Evolutionary conservation across 345 rosid species (phyloP), one percentile per base, ranked within the genome.

Genomic region (Lepidium aucheri): DNA sequence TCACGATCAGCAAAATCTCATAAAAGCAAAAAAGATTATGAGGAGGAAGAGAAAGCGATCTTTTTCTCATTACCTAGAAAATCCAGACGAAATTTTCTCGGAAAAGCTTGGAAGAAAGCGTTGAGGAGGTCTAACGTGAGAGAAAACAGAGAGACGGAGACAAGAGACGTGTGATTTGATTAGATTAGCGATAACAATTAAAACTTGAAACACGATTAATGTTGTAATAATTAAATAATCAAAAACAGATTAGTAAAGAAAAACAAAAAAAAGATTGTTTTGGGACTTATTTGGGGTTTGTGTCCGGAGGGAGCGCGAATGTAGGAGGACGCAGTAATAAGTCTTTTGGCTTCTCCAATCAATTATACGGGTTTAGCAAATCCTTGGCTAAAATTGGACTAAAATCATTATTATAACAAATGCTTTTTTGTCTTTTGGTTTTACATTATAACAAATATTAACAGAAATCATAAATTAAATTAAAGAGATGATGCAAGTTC

Each of bases 161-260:
- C 32, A 60, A 14, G 36, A 63, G 75, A 73, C 76, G 76, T 65
- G 76, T 73, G 67, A 41, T 34, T 44, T 65, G 53, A 57, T 72
- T 72, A 20, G 44, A 46, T 71, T 72, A 73, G n/a, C 36, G 39
- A 41, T 65, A 10, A 56, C 54, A 53, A 35, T 61, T 38, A 71
- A 70, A 71, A 70, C 26, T 30, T 24, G 1, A 35, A 28, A 39
- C 17, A 24, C 33, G 46, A n/a, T 51, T 65, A 15, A 22, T 11
- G 28, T 57, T 54, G 49, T 51, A 34, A 58, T 65, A 14, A 41
- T 36, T 62, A 12, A 30, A 35, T 28, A 22, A 12, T 34, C 32
- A 28, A 28, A 54, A 62, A 30, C 58, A 55, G 46, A 63, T 54
- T 54, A 64, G 9, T 3, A 11, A 45, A 53, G 4, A 6, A 44